Evolutionary conservation across 1,284 basidiomycete species (phyloP).

Genomic region (Gymnopus androsaceus): DNA sequence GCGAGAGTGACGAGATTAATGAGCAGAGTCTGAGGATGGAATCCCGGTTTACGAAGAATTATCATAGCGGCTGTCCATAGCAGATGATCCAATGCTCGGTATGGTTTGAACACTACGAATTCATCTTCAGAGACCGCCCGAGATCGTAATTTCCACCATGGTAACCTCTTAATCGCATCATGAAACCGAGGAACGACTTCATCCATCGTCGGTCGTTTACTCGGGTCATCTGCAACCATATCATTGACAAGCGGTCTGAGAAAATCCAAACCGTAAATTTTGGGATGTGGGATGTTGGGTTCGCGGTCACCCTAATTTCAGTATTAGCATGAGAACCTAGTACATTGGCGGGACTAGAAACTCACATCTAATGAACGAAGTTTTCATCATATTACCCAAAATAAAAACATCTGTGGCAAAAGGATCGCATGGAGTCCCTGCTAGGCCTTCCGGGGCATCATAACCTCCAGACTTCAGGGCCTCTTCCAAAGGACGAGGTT

Average conservation of each 20-base stretch:
- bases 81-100: not conserved
- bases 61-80: not conserved
- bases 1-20: not conserved
- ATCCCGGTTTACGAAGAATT: not conserved
- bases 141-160: slow-evolving; percentile 9
- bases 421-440: slow-evolving; percentile 9
- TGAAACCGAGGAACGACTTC: slow-evolving; percentile 28
- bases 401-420: slow-evolving; percentile 16
- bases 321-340: not conserved
- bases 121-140: not conserved
- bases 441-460: slow-evolving; percentile 14
- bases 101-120: not conserved
- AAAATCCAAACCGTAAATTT: slow-evolving; percentile 1
- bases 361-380: slow-evolving; percentile 9
- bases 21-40: not conserved
- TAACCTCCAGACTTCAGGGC: slow-evolving; percentile 9
- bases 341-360: not conserved
- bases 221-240: slow-evolving; percentile 30
- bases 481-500: not conserved
- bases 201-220: slow-evolving; percentile 29
- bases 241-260: slow-evolving; percentile 12
- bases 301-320: not conserved
- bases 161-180: slow-evolving; percentile 8
- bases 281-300: not conserved
- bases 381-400: slow-evolving; percentile 11